Conservation (phyloP, 2,329 filamentous ascomycete genomes). For the Xylariaceae sp. region DNA sequence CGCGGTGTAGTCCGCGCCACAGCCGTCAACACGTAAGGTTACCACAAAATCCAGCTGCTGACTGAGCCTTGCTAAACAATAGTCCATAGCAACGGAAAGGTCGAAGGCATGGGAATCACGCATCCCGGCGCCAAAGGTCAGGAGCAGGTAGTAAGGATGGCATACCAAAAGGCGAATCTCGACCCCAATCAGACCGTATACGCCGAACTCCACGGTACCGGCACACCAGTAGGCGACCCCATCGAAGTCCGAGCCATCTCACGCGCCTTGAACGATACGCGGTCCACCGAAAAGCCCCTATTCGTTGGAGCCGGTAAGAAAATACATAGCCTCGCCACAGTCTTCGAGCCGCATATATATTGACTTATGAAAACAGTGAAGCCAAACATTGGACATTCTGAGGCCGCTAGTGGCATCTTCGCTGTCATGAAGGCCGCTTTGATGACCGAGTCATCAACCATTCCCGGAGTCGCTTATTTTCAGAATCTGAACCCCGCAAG, state of each 20-base stretch:
- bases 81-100: slow-evolving; percentile 24
- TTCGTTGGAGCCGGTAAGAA: slow-evolving; percentile 15
- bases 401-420: slow-evolving; percentile 24
- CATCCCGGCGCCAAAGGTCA: slow-evolving; percentile 26
- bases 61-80: slow-evolving; percentile 1
- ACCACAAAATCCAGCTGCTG: neutral
- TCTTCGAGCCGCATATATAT: neutral
- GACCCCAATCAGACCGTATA: slow-evolving; percentile 24
- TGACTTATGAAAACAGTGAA: slow-evolving; percentile 14
- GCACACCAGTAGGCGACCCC: slow-evolving; percentile 17
- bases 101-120: slow-evolving; percentile 29
- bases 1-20: slow-evolving; percentile 27
- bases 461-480: slow-evolving; percentile 19
- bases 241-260: slow-evolving; percentile 17
- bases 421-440: slow-evolving; percentile 23
- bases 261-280: slow-evolving; percentile 13
- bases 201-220: slow-evolving; percentile 24
- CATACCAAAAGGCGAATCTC: slow-evolving; percentile 22
- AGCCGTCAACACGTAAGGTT: slow-evolving; percentile 25
- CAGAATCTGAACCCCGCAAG: slow-evolving; percentile 23
- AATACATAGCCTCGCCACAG: neutral
- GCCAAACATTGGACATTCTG: slow-evolving; percentile 27
- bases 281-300: slow-evolving; percentile 10
- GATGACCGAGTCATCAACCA: slow-evolving; percentile 18
- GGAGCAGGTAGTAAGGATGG: slow-evolving; percentile 20